Evolutionary conservation across 768 basidiomycete genomes (phyloP), one percentile per base, ranked within the genome.

Genomic region (Pholiota microspora): DNA sequence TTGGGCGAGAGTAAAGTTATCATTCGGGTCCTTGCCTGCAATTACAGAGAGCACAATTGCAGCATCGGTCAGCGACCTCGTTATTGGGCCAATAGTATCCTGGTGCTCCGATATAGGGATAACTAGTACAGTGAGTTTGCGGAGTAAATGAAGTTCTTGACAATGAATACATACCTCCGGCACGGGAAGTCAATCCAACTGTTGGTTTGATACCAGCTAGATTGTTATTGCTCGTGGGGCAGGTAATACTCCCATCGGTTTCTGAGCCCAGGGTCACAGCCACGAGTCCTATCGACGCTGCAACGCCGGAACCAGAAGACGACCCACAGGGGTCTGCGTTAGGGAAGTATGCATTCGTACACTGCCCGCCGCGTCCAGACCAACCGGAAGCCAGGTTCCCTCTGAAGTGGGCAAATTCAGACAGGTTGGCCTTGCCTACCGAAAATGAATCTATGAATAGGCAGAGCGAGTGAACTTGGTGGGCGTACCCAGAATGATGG

Each of bases 141-240:
- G 27, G 18, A 15, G 29, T 25, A 7, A 25, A 29, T 34, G n/a
- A 12, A 2, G 8, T 6, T 7, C 16, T n/a, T n/a, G n/a, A 7
- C 27, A 35, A 27, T 16, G 25, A 36, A 48, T 31, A 40, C 64
- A 38, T 54, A 79, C 84, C 83, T 62, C 83, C 84, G 13, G 81
- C 79, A 10, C 82, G 73, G 5, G 82, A 84, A 6, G 81, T 83
- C 32, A 83, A 64, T 0, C 84, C 84, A 8, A 85, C 75, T 2
- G 81, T 85, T 0, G 84, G 81, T 58, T 83, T 84, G 45, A 85
- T 80, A 0, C 83, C 84, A 4, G 74, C 83, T 6, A 84, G 40
- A 56, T 84, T 84, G 51, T 84, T 84, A 18, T 74, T 65, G 57
- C 72, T 73, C 0, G 77, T 66, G 21, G 82, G 84, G 54, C 76